phyloP scores from a whole-genome alignment of 2,329 filamentous ascomycete species.

The Aspergillus niger region DNA sequence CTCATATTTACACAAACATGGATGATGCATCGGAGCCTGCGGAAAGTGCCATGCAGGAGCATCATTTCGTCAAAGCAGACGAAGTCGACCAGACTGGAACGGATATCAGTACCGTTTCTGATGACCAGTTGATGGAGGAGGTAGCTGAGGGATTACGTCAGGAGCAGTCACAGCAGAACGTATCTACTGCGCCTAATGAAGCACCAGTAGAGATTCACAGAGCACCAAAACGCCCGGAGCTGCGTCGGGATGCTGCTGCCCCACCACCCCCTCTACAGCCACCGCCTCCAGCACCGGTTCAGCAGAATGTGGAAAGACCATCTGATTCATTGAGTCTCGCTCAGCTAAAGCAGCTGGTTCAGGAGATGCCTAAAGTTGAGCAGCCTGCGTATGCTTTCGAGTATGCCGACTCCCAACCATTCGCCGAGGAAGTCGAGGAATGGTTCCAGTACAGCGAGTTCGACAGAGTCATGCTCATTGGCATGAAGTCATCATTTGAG shows the following conservation, averaged over 20 bases:
- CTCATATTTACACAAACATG: constrained; percentile 23
- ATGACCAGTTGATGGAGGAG: constrained; percentile 47
- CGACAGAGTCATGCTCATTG: constrained; percentile 77
- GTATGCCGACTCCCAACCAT: constrained; percentile 70
- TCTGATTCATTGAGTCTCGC: constrained; percentile 73
- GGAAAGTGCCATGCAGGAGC: constrained; percentile 32
- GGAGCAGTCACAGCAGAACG: constrained; percentile 29
- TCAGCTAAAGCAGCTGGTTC: constrained; percentile 71
- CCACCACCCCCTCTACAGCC: constrained; percentile 49
- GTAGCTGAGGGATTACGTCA: constrained; percentile 42
- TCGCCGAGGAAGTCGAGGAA: constrained; percentile 90
- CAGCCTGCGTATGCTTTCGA: constrained; percentile 81
- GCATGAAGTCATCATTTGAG: constrained; percentile 75
- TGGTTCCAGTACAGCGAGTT: constrained; percentile 94
- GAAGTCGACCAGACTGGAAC: constrained; percentile 52
- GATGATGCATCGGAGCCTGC: constrained; percentile 26
- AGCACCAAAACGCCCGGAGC: constrained; percentile 34
- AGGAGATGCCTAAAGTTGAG: constrained; percentile 70
- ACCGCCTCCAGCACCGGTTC: constrained; percentile 49
- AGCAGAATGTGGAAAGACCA: constrained; percentile 42
- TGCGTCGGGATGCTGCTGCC: constrained; percentile 40
- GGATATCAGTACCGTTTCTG: constrained; percentile 48
- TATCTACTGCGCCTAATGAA: constrained; percentile 14
- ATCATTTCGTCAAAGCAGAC: constrained; percentile 52
- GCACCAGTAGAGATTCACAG: constrained; percentile 20